Evolutionary conservation across 805 yeast species (phyloP), one percentile per base, ranked within the genome.

Genomic region (Kockiozyma suomiensis): DNA sequence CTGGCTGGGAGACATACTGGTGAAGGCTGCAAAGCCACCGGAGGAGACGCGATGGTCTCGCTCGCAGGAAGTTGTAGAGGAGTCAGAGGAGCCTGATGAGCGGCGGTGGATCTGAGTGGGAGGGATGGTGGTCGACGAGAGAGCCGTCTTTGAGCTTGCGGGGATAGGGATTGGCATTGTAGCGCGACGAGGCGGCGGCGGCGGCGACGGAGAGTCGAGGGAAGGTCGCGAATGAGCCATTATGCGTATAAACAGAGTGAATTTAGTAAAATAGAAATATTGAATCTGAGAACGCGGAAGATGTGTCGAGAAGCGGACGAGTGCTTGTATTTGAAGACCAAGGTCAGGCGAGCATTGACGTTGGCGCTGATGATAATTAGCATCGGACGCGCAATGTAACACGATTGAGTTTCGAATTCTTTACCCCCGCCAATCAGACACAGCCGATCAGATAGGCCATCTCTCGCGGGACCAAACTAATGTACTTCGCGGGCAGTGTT

Each of bases 81-180:
- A 19, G n/a, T 2, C 3, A 3, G 5, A 6, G 7, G 56, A 33
- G 37, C 17, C 21, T 12, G 55, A 17, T 5, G 60, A 50, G 28
- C 56, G 61, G 37, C 61, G 54, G 50, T 61, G 65, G 35, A 53
- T 35, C 60, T 61, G 65, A 28, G 65, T 54, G 2, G 65, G 55
- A 10, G 65, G 49, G n/a, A 61, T 59, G 40, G 56, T 48, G 26
- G 51, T 52, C 30, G 47, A 41, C 12, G 48, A 15, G 30, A 58
- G 55, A 7, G 63, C 59, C 3, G 65, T 46, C 45, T 54, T 54
- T n/a, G 49, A 15, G 35, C 59, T 45, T n/a, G 38, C 19, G 21
- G 65, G 62, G 21, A 58, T 58, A 10, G 62, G 59, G 47, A 58
- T 54, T 23, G 65, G 62, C 42, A 61, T 37, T 50, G 61, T 40